Conservation (phyloP, 1,284 basidiomycete genomes). For the Malassezia sympodialis region DNA sequence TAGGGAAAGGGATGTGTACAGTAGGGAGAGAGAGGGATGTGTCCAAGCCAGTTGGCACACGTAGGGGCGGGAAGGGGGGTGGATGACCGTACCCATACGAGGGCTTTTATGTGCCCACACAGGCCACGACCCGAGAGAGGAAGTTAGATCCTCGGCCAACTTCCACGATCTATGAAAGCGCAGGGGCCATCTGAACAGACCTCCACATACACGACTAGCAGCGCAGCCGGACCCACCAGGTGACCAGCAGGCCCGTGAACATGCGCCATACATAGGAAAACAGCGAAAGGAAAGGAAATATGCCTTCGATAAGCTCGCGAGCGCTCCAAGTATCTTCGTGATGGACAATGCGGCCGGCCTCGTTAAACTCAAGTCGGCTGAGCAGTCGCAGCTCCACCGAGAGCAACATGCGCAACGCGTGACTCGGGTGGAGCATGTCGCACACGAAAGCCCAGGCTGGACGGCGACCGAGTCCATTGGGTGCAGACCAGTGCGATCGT, state of each 20-base stretch:
- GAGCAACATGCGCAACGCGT: constrained; percentile 31
- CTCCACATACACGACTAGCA: neutral
- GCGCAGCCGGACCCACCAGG: constrained; percentile 4
- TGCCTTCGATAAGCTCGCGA: constrained; percentile 43
- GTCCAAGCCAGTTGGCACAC: constrained; percentile 17
- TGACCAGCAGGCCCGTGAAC: constrained; percentile 3
- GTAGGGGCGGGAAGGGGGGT: neutral
- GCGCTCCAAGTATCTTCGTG: constrained; percentile 47
- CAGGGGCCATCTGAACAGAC: neutral
- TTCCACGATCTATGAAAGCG: constrained; percentile 1
- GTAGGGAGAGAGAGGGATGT: neutral
- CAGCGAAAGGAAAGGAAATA: constrained; percentile 38
- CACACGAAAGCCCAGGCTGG: constrained; percentile 33
- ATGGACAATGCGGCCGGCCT: constrained; percentile 42
- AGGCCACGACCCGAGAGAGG: neutral
- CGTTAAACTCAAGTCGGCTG: constrained; percentile 48
- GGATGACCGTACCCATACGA: neutral
- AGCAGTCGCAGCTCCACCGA: constrained; percentile 44
- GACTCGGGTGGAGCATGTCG: constrained; percentile 34
- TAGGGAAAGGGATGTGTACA: neutral
- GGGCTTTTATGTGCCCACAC: neutral
- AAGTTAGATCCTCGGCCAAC: constrained; percentile 6
- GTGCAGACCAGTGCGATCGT: constrained; percentile 36
- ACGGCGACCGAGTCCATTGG: constrained; percentile 32
- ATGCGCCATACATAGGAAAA: constrained; percentile 14